A percentile compares a stretch with the other conserved stretches of the same genome.
Evolutionary conservation across 805 yeast genomes (phyloP).

Genomic region (Candida tibetensis): DNA sequence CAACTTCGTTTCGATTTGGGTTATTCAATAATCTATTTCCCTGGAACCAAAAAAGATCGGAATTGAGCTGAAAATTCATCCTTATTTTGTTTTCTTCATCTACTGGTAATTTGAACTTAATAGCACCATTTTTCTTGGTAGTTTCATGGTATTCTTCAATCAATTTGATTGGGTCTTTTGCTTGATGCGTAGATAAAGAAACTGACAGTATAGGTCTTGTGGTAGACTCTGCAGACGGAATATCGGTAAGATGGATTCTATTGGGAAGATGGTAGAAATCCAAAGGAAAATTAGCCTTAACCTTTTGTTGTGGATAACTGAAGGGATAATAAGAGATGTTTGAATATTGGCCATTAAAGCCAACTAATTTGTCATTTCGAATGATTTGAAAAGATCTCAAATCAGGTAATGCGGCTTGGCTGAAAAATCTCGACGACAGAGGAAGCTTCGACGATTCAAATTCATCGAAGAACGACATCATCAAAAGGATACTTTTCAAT

Average conservation of each 20-base stretch:
- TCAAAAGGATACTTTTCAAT: too few relatives aligned
- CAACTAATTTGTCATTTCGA: constrained; percentile 14
- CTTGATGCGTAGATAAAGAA: constrained; percentile 51
- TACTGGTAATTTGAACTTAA: constrained; percentile 67
- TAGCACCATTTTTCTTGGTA: constrained; percentile 68
- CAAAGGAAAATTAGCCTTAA: constrained; percentile 43
- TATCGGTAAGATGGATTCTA: constrained; percentile 16
- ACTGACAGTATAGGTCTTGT: constrained; percentile 49
- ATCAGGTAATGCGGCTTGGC: constrained; percentile 22
- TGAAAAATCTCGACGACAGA: constrained; percentile 24
- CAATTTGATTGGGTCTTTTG: constrained; percentile 60
- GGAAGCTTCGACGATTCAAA: constrained; percentile 19
- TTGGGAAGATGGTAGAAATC: constrained; percentile 39
- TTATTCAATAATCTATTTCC: constrained; percentile 49
- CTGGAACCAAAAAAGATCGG: constrained; percentile 51
- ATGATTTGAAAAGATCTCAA: constrained; percentile 16
- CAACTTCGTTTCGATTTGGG: constrained; percentile 40
- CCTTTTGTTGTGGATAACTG: constrained; percentile 43
- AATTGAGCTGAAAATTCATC: constrained; percentile 31
- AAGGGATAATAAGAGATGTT: constrained; percentile 43
- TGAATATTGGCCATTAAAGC: constrained; percentile 22
- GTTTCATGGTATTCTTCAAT: constrained; percentile 50
- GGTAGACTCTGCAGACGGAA: constrained; percentile 3
- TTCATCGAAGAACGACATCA: constrained; percentile 3
- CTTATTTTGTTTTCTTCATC: constrained; percentile 16